Evolutionary conservation across 2,329 filamentous ascomycete species (phyloP), one percentile per base, ranked within the genome.

Genomic region (Acarospora socialis): DNA sequence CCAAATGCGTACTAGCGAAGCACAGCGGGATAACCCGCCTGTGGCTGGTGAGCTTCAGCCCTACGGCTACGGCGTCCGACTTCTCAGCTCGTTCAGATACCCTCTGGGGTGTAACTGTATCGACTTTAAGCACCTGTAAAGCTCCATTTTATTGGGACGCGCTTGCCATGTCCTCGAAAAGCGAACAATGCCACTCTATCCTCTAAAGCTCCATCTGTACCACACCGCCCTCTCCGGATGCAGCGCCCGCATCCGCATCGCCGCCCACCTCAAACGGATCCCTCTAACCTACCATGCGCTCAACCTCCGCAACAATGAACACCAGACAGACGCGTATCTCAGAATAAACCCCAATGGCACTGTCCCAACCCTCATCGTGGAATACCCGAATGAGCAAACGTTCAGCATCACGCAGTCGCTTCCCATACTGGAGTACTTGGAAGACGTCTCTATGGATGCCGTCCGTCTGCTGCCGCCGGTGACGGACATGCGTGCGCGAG

Each of bases 201-300:
- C 23, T 15, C 16, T 15, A 12, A 10, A 2, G 6, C 23, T 50
- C 32, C 42, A 51, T 2, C 62, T 77, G 7, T 64, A 76, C 55
- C 66, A 61, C 38, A 76, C 73, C 54, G 74, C 68, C 52, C 61
- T 68, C 39, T 77, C 72, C 28, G 74, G 70, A 10, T 77, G 70
- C 53, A 68, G 70, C 1, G 70, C 65, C 1, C 66, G 73, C 8
- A 54, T 77, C 4, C 69, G 70, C 27, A 75, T 76, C 37, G 68
- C 69, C 7, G 55, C 73, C 1, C 54, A 67, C 34, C 54, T 70
- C 30, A 77, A 77, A 42, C 46, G 46, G 14, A 59, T 76, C 32
- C 41, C 55, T 2, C 66, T 66, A 41, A 56, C 58, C 5, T 50
- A 56, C 13, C 50, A 60, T 19, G 56, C 59, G 32, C 53, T 74